Evolutionary conservation across 495 filamentous ascomycete genomes (phyloP), one percentile per base, ranked within the genome.

Genomic region (Penicillium psychrofluorescens): DNA sequence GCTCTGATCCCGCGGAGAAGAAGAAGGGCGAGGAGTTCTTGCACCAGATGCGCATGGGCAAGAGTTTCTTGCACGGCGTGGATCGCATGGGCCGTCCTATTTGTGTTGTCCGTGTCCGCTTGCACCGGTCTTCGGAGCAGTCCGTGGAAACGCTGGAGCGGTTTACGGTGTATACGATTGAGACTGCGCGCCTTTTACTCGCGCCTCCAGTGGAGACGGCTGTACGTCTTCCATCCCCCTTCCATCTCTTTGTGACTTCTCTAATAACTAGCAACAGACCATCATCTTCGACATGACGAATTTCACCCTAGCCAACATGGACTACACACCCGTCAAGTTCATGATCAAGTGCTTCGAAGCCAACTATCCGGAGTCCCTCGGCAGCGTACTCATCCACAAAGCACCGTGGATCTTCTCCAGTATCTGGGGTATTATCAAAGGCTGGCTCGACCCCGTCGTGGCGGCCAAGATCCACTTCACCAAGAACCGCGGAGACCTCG

Each of bases 311-410:
- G 81, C 90, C 1, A 98, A 98, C 62, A 95, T 98, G 92, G 92
- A 98, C 59, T 97, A 97, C 59, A 78, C 87, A 0, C 92, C 92
- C 0, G 88, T 98, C 16, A 97, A 91, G 56, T 97, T 96, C 72
- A 95, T 98, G 80, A 96, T 97, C 70, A 95, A 95, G 69, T 95
- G 89, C 66, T 98, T 98, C 61, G 94, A 97, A 68, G 94, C 92
- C 40, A 97, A 98, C 65, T 98, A 97, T 59, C 92, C 94, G 22
- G 94, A 97, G 61, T 86, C 77, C 40, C 73, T 98, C 0, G 92
- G 94, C 37, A 72, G 87, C 6, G 90, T 97, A 7, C 81, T 97
- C n/a, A 87, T 98, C 30, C 90, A 98, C 70, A 95, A 95, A 63
- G 82, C 92, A 0, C 92, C 92, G 5, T 98, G 91, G 92, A 70